Evolutionary conservation across 305 asterid species (phyloP).

Genomic region (Fraxinus paxiana): DNA sequence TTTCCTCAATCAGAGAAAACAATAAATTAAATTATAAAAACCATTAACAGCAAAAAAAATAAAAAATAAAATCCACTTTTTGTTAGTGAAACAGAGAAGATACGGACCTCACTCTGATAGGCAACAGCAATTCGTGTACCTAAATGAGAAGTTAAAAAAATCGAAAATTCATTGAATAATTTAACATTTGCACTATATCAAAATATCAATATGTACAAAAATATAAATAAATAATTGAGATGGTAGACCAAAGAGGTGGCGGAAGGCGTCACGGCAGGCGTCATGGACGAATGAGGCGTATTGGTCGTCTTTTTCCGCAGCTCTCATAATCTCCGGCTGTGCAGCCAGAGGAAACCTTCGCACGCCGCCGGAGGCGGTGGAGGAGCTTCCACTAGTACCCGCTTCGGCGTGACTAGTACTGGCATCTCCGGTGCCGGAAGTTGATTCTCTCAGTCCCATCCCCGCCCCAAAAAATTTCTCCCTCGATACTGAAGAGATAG

Average conservation of each 20-base stretch:
- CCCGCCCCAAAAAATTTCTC: background rate
- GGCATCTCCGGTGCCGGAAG: constrained; percentile 38
- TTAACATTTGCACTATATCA: background rate
- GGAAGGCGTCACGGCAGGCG: constrained; percentile 97
- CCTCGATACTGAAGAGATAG: background rate
- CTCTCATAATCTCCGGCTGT: constrained; percentile 95
- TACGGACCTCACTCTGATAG: constrained; percentile 82
- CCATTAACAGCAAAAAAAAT: background rate
- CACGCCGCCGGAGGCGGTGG: constrained; percentile 26
- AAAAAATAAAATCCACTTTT: background rate
- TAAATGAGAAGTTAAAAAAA: constrained; percentile 30
- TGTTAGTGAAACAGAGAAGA: constrained; percentile 6
- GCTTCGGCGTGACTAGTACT: constrained; percentile 36
- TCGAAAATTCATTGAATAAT: background rate
- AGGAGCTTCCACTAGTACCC: constrained; percentile 34
- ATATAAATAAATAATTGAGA: background rate
- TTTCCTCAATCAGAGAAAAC: background rate
- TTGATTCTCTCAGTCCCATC: constrained; percentile 48
- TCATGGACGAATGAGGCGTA: constrained; percentile 90
- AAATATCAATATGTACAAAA: background rate
- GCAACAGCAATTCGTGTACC: constrained; percentile 88
- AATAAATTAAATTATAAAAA: background rate
- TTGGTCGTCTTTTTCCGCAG: constrained; percentile 98
- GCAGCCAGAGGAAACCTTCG: constrained; percentile 74
- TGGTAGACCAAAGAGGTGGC: constrained; percentile 80